These are phyloP conservation scores for Saccharomyces hybrid DNA, from an alignment of 1,139 yeast genomes.

Conservation along the genomic window DNA sequence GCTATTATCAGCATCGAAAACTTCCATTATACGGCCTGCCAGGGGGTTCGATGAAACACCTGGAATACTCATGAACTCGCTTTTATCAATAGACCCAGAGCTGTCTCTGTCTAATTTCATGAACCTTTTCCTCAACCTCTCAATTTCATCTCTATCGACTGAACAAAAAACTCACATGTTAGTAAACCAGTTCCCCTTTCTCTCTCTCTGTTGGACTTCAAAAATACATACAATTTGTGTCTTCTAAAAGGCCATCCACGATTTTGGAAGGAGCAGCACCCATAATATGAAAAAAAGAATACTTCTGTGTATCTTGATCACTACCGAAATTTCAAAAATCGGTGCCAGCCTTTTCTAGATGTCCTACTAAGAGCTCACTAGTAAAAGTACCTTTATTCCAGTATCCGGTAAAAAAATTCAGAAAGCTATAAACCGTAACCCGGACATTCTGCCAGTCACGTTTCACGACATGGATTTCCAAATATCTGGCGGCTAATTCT, in stretches of 20 bases:
- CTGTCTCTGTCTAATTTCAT: constrained; percentile 93
- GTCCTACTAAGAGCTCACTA: not conserved
- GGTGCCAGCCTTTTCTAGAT: not conserved
- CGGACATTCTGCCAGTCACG: not conserved
- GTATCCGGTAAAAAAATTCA: not conserved
- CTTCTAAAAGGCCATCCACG: constrained; percentile 61
- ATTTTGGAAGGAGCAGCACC: constrained; percentile 63
- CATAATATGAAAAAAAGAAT: constrained; percentile 35
- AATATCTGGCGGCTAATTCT: not conserved
- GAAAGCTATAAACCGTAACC: not conserved
- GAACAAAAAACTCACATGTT: not conserved
- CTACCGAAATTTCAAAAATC: not conserved
- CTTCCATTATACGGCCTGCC: constrained; percentile 83
- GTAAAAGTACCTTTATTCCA: not conserved
- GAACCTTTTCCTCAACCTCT: constrained; percentile 81
- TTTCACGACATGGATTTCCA: not conserved
- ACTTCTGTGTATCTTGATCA: not conserved
- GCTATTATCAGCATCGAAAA: constrained; percentile 86
- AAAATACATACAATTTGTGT: constrained; percentile 51
- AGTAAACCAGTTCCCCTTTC: not conserved
- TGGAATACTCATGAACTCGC: constrained; percentile 86
- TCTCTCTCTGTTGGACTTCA: not conserved
- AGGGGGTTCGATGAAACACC: constrained; percentile 87
- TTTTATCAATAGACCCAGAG: constrained; percentile 83
- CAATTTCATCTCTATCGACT: constrained; percentile 84